Evolutionary conservation across 257 asterid species (phyloP).

Genomic region (Scutellaria minor): DNA sequence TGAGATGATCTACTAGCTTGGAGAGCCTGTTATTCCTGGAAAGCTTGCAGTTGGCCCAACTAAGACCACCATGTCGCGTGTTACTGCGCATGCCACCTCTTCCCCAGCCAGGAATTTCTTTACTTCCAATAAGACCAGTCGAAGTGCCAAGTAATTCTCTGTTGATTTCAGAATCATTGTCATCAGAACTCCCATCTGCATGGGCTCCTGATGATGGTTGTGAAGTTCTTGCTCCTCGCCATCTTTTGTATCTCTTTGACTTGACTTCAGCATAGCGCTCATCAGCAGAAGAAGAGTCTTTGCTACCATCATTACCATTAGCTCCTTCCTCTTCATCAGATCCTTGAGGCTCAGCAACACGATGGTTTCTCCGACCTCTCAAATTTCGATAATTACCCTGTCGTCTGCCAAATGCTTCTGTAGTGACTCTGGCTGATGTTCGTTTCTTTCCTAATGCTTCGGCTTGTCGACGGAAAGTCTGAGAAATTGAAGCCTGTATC

Average conservation of each 20-base stretch:
- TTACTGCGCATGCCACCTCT: constrained; percentile 87
- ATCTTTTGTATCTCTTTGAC: constrained; percentile 72
- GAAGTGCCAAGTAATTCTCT: constrained; percentile 62
- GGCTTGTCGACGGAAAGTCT: constrained; percentile 84
- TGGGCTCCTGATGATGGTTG: constrained; percentile 65
- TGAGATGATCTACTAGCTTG: constrained; percentile 73
- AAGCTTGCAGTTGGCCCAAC: constrained; percentile 60
- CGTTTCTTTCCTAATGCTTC: constrained; percentile 95
- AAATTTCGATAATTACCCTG: constrained; percentile 63
- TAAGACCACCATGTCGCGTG: constrained; percentile 63
- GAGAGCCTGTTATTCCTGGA: constrained; percentile 65
- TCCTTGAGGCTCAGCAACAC: constrained; percentile 61
- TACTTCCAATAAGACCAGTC: constrained; percentile 58
- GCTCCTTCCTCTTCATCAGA: constrained; percentile 89
- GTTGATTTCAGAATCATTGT: constrained; percentile 70
- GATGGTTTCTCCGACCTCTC: constrained; percentile 71
- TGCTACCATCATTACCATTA: constrained; percentile 72
- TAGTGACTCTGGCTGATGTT: constrained; percentile 59
- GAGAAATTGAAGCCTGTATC: constrained; percentile 96
- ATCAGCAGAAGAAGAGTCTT: constrained; percentile 88
- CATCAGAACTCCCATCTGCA: constrained; percentile 63
- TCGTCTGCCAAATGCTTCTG: constrained; percentile 64
- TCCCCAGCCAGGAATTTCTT: constrained; percentile 91
- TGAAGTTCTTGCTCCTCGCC: constrained; percentile 62
- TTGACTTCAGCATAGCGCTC: constrained; percentile 71